Evolutionary conservation across 148 eudicot species (phyloP), one percentile per base, ranked within the genome.

Genomic region (Euryodendron excelsum): DNA sequence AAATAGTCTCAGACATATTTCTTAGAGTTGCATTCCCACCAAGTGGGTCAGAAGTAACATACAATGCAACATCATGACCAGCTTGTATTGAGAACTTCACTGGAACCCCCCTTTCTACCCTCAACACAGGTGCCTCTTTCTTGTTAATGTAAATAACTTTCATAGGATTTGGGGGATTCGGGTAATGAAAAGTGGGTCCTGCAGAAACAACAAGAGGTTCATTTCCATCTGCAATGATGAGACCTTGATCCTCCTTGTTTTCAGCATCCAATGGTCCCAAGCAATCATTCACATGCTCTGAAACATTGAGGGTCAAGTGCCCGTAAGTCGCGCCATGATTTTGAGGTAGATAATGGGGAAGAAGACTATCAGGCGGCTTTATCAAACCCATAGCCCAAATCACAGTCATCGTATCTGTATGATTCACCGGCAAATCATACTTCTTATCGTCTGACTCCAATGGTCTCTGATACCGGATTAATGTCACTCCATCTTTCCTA

Each of bases 11-110:
- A n/a, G 91, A 82, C 79, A 60, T 67, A 83, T 94, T 94, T 83
- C 98, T 90, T 30, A 81, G 53, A 33, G 98, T 94, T 70, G 94
- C 97, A 87, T 94, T 94, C 63, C 98, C 98, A 73, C 98, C 98
- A 55, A 94, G 78, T 2, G 91, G 89, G 53, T 94, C 96, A 61
- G 98, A 94, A 36, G 98, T 94, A 52, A 94, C 76, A 75, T 94
- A 94, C 25, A 94, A 81, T 30, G 98, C 89, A 78, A 94, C 97
- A 85, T 94, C 94, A 81, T 94, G 97, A 61, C 98, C 98, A 21
- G 98, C 98, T 86, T 94, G 98, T 69, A 94, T 91, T 1, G 98
- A 92, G 75, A 94, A 94, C 82, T 90, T 92, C 63, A 94, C 97
- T 7, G 80, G 87, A 81, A 92, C 98, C 63, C 98, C 98, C 80